Evolutionary conservation across 2,329 filamentous ascomycete genomes (phyloP).

Genomic region (Nemania serpens): DNA sequence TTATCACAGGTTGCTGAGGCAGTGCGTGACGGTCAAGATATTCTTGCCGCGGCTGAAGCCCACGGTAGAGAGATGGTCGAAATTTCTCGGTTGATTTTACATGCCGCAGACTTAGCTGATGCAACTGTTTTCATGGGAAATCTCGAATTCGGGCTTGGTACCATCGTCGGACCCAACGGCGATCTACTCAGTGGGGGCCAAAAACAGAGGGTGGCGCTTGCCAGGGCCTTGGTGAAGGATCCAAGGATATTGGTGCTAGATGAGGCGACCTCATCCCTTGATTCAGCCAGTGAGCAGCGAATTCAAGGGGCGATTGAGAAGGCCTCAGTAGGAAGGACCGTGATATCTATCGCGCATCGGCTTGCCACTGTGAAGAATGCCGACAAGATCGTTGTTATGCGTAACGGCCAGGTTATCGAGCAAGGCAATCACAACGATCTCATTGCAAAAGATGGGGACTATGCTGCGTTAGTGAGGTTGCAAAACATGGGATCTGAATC

Average conservation of each 20-base stretch:
- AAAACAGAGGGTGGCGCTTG: slow-evolving; percentile 55
- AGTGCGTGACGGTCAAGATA: slow-evolving; percentile 55
- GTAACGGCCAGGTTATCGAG: slow-evolving; percentile 63
- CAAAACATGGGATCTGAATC: slow-evolving; percentile 43
- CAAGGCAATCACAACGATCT: slow-evolving; percentile 65
- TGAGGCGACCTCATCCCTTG: slow-evolving; percentile 56
- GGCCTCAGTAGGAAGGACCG: slow-evolving; percentile 54
- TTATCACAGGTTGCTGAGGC: slow-evolving; percentile 57
- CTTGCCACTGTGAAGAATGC: slow-evolving; percentile 65
- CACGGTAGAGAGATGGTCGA: slow-evolving; percentile 52
- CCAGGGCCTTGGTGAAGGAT: slow-evolving; percentile 52
- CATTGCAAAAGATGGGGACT: slow-evolving; percentile 46
- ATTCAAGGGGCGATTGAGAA: slow-evolving; percentile 48
- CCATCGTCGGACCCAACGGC: slow-evolving; percentile 49
- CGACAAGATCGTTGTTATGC: slow-evolving; percentile 68
- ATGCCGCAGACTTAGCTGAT: slow-evolving; percentile 62
- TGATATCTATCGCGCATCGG: slow-evolving; percentile 68
- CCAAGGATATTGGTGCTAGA: slow-evolving; percentile 54
- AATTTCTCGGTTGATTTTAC: slow-evolving; percentile 55
- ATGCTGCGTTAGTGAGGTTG: slow-evolving; percentile 40
- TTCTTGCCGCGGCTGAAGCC: slow-evolving; percentile 49
- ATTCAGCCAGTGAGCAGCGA: slow-evolving; percentile 52
- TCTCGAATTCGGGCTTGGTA: slow-evolving; percentile 52
- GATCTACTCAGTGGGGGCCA: slow-evolving; percentile 52
- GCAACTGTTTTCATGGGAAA: slow-evolving; percentile 53